These are phyloP conservation scores for Aureobasidium musti DNA, from an alignment of 2,329 filamentous ascomycete genomes.

Conservation along the genomic window DNA sequence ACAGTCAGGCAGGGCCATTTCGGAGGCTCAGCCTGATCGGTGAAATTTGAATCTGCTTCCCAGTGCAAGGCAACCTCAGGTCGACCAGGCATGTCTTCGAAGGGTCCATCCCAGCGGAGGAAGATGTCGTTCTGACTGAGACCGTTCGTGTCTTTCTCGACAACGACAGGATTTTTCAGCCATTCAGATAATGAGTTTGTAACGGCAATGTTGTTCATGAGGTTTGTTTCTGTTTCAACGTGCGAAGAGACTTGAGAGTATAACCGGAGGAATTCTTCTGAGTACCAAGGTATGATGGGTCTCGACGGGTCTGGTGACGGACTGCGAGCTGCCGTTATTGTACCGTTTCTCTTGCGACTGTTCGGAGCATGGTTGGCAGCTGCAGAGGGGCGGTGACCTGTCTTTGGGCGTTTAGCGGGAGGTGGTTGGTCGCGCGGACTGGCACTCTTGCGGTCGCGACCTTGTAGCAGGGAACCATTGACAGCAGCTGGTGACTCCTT, in stretches of 20 bases:
- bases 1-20: conserved; percentile 70
- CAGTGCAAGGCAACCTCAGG: conserved; percentile 56
- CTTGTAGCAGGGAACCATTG: conserved; percentile 58
- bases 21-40: conserved; percentile 59
- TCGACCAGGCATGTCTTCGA: conserved; percentile 57
- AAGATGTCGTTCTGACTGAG: conserved; percentile 68
- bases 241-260: conserved; percentile 33
- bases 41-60: conserved; percentile 52
- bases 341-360: conserved; percentile 63
- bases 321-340: conserved; percentile 63
- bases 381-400: conserved; percentile 74
- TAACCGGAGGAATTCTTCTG: conserved; percentile 68
- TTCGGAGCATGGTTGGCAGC: conserved; percentile 71
- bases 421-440: conserved; percentile 58
- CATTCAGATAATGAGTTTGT: conserved; percentile 74
- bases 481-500: conserved; percentile 68
- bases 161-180: conserved; percentile 71
- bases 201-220: conserved; percentile 73
- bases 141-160: conserved; percentile 68
- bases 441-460: conserved; percentile 51
- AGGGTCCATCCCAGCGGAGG: conserved; percentile 57
- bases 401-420: conserved; percentile 76
- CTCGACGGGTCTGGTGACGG: conserved; percentile 61
- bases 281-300: conserved; percentile 38
- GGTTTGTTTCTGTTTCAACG: conserved; percentile 68